Base-by-base conservation (phyloP, 805 yeast genomes). In the Komagataella pseudopastoris region DNA sequence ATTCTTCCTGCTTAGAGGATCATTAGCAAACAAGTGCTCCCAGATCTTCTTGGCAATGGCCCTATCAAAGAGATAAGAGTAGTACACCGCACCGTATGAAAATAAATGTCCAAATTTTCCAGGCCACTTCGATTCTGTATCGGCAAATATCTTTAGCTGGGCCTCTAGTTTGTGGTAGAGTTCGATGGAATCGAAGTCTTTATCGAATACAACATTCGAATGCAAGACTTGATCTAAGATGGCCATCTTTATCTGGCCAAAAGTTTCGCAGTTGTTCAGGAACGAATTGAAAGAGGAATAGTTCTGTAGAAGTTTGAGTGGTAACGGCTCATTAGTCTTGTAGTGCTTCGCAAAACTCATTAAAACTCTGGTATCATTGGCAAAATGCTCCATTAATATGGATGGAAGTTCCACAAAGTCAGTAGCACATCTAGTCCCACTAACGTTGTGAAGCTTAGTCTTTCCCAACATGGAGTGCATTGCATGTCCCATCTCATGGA, bases 401-500 rank as follows among this genome's bases (percentile, higher is more conserved):
- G 96, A 88, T 1, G 99, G 99, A 47, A 93, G 69, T 65, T 93
- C 99, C 16, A 93, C 99, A 68, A 93, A 93, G 64, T 93, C 99
- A 0, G 98, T 88, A 4, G 88, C 85, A 63, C 98, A 91, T 53
- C 99, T 75, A 0, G 99, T 93, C 3, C 99, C 99, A 39, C 95
- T 83, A 6, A 91, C 84, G 63, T 89, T 93, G 63, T 93, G 99
- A 50, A 91, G 68, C 46, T 83, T 74, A 0, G 99, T 93, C 55
- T 91, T 76, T 0, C 98, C 99, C 18, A 93, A 69, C 96, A 93
- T 91, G 2, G 97, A 88, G 64, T 93, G 99, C 79, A 93, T 85
- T 1, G 98, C 98, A 66, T 93, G 99, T 0, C 99, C 99, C 96
- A 93, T 89, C 67, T 93, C 99, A 66, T 93, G 99, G 70, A 93